A percentile compares a stretch with the other conserved stretches of the same genome.
These are phyloP conservation scores for Hordeum marinum DNA, from an alignment of 176 grass and related monocot genomes.

Conservation along the genomic window DNA sequence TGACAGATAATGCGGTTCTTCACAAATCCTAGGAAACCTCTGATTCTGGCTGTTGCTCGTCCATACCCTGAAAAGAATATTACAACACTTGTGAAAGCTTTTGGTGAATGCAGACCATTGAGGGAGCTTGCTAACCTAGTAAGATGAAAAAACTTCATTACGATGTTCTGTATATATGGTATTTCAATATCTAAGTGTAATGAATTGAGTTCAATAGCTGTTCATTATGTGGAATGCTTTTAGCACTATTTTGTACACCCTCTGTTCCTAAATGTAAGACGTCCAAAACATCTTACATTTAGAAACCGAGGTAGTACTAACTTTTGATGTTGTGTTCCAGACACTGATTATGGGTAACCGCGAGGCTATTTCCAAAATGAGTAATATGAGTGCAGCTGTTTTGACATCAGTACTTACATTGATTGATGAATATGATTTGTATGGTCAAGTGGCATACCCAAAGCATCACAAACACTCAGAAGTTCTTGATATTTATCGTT, in stretches of 20 bases:
- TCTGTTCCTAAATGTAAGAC: too few species aligned
- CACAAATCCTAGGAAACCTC: conserved; percentile 86
- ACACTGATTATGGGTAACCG: conserved; percentile 88
- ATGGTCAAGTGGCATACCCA: conserved; percentile 88
- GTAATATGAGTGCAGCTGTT: conserved; percentile 68
- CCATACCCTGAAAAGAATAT: conserved; percentile 83
- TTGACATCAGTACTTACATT: conserved; percentile 71
- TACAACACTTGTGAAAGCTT: conserved; percentile 76
- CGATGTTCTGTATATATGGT: neutral
- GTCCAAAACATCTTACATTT: too few species aligned
- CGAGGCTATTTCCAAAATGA: conserved; percentile 77
- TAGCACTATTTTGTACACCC: neutral
- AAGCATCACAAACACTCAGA: conserved; percentile 79
- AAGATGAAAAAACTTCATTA: conserved; percentile 28
- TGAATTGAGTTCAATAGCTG: neutral
- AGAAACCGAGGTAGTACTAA: neutral
- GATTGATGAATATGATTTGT: conserved; percentile 78
- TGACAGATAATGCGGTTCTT: conserved; percentile 89
- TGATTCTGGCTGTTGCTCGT: conserved; percentile 78
- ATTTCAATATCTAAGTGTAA: neutral
- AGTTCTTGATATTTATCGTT: conserved; percentile 79
- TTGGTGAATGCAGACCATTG: conserved; percentile 76
- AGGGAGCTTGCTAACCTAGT: conserved; percentile 83
- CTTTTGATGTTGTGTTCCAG: conserved; percentile 37
- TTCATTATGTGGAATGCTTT: neutral